Evolutionary conservation across 2,329 filamentous ascomycete species (phyloP), one percentile per base, ranked within the genome.

Genomic region (Colletotrichum caudatum): DNA sequence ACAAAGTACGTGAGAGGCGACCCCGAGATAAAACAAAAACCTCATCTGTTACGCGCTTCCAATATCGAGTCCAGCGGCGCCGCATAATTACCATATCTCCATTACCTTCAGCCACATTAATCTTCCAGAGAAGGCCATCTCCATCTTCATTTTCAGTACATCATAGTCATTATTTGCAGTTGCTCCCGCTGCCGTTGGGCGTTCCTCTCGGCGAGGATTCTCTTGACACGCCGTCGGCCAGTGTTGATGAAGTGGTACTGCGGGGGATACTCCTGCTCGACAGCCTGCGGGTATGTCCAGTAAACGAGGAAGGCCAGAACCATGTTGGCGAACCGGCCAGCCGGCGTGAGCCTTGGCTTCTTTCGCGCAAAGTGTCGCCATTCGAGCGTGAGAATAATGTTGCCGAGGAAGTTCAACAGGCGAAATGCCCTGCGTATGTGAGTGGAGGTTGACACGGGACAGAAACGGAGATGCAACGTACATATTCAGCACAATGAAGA

Each of bases 251-350:
- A 64, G 35, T 72, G 67, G 37, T 72, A 72, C 39, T 70, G 70
- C 12, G 70, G 53, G 41, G 80, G 80, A 51, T 82, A 83, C 37
- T 77, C 78, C 66, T 83, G 82, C 69, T 83, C 80, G 5, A 83
- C 75, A 26, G 77, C 79, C 53, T 81, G 80, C 9, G 83, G 82
- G 44, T 84, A 83, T 6, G 82, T 83, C 81, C 81, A 84, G 58
- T 82, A 80, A n/a, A 83, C 79, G 35, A 83, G 67, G 1, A 77
- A 76, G 0, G 80, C 75, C 41, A 79, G 71, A 4, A 78, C 53
- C 48, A 76, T 77, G 69, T 79, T 79, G 44, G 78, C 57, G 23
- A 71, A 57, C 11, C 53, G 60, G 46, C 64, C 41, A 41, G 69
- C 20, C 29, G 61, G 50, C 53, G n/a, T 48, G 20, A 65, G 46